phyloP scores from a whole-genome alignment of 1,284 basidiomycete species.

The Bjerkandera adusta region DNA sequence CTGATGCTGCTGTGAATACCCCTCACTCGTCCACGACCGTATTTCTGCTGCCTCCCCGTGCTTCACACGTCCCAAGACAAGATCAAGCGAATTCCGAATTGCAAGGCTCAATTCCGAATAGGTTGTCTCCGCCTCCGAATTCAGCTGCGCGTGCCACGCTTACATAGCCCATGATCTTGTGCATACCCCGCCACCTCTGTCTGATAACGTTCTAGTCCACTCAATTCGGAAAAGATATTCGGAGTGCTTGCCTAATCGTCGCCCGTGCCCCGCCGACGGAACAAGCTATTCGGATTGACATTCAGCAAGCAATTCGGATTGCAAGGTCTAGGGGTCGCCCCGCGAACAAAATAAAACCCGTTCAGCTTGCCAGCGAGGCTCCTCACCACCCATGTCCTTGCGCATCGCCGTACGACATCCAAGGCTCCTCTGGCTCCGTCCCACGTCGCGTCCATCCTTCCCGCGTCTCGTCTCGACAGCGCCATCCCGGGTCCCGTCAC shows the following conservation, averaged over 20 bases:
- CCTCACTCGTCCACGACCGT: not conserved
- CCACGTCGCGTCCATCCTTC: not conserved
- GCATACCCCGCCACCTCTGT: too few species aligned
- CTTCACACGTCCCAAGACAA: constrained; percentile 1
- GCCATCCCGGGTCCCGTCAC: not conserved
- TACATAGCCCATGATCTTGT: not conserved
- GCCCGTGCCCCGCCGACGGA: not conserved
- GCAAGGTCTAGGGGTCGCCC: too few species aligned
- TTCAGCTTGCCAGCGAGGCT: not conserved
- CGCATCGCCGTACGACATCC: not conserved
- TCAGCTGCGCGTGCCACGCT: not conserved
- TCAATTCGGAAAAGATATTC: constrained; percentile 7
- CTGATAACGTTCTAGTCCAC: not conserved
- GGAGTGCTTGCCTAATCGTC: not conserved
- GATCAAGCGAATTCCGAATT: constrained; percentile 18
- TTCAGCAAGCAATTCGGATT: constrained; percentile 3
- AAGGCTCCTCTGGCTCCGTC: not conserved
- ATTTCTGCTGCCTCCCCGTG: constrained; percentile 1
- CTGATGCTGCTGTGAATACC: not conserved
- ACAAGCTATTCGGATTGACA: not conserved
- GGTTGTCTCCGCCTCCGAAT: constrained; percentile 4
- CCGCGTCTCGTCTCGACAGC: not conserved
- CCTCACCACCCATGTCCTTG: too few species aligned
- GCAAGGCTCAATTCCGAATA: constrained; percentile 19
- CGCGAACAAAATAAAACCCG: not conserved